Base-by-base conservation (phyloP, 768 basidiomycete species). In the Leccinellum rugosiceps region DNA sequence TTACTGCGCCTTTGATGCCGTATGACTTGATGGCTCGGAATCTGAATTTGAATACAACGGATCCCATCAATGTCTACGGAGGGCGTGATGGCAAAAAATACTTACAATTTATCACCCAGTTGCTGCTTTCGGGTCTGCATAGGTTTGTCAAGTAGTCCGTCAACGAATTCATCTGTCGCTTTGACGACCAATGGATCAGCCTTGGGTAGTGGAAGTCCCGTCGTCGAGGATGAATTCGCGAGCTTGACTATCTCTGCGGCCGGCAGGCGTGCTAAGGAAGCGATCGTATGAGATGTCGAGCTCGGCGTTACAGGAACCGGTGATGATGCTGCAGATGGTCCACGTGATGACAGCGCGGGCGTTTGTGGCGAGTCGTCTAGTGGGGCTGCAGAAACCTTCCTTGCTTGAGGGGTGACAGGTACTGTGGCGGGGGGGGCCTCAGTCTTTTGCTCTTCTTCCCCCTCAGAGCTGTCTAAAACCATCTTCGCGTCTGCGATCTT, bases 401-500 rank as follows among this genome's bases (percentile, higher is more conserved):
- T 85, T 19, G 82, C 76, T 63, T 86, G 83, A 2, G 90, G 90
- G 4, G 89, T 90, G 17, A 71, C 75, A 21, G 75, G 73, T 6
- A 78, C 76, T 4, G 84, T 76, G 7, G 65, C 61, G 9, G 68
- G 52, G 19, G 63, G 25, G 3, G 67, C 43, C 47, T 71, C 66
- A 6, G 59, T 58, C 66, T 59, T 69, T 65, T 55, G 34, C 53
- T 76, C 79, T 11, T 78, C 80, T 15, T 83, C 83, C 13, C 73
- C 84, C 26, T 86, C 87, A 7, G 85, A 84, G 59, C 83, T 86
- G 43, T 92, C 90, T 57, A 96, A 71, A 21, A 96, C 88, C 65
- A 81, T 76, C 75, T 87, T 90, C 15, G 94, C 94, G 62, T 94
- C 92, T 1, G 80, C 81, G 19, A 95, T 76, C 75, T 95, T 95